phyloP scores from a whole-genome alignment of 306 rosid genomes.

The Parietaria judaica region DNA sequence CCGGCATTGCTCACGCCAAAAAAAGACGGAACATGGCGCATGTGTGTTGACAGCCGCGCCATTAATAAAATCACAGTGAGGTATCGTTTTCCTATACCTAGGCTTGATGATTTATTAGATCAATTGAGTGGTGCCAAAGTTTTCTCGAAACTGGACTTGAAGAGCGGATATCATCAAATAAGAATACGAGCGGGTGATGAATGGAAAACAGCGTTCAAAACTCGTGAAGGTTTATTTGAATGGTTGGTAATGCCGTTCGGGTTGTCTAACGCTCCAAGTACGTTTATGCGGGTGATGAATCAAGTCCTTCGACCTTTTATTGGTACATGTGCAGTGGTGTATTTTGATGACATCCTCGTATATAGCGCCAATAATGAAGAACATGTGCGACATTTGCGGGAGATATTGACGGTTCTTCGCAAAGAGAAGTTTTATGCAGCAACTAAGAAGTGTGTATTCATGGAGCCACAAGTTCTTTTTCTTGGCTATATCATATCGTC shows the following conservation, averaged over 20 bases:
- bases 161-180: background rate
- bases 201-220: no score
- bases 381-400: background rate
- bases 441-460: background rate
- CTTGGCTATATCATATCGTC: background rate
- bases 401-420: background rate
- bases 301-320: background rate
- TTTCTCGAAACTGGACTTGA: slow-evolving; percentile 1
- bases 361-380: background rate
- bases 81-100: background rate
- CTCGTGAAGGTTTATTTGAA: no score
- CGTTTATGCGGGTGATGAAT: no score
- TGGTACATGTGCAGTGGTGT: background rate
- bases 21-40: background rate
- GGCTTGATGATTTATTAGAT: slow-evolving; percentile 10
- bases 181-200: no score
- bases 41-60: slow-evolving; percentile 2
- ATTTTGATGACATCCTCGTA: slow-evolving; percentile 10
- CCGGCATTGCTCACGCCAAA: no score
- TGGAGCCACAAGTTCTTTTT: background rate
- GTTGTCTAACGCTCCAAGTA: no score
- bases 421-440: no score
- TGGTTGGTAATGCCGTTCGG: no score
- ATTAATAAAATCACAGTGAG: slow-evolving; percentile 7
- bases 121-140: background rate